These are phyloP conservation scores for Trypanosoma lewisi DNA, from an alignment of 208 protist species.

Conservation along the genomic window DNA sequence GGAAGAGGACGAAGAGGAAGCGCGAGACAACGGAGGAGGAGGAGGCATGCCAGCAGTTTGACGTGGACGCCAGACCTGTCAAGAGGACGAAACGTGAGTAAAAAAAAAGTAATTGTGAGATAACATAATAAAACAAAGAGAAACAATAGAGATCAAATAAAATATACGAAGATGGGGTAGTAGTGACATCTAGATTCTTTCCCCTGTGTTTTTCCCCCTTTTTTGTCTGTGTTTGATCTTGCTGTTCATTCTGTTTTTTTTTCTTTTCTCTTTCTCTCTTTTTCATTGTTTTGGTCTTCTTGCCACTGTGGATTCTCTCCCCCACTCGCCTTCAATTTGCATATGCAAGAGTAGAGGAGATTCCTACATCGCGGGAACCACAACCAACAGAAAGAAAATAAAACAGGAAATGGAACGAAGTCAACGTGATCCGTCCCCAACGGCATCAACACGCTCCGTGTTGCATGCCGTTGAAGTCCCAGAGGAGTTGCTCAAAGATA, in stretches of 20 bases:
- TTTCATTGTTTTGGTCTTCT: not conserved
- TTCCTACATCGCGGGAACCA: not conserved
- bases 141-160: not conserved
- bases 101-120: not conserved
- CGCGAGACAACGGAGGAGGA: conserved; percentile 63
- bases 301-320: not conserved
- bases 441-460: not conserved
- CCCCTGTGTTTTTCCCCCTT: not conserved
- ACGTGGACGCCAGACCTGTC: conserved; percentile 51
- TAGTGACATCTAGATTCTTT: too few relatives aligned
- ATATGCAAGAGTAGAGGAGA: not conserved
- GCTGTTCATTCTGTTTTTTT: not conserved
- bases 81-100: conserved; percentile 78
- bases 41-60: conserved; percentile 60
- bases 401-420: not conserved
- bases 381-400: not conserved
- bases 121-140: not conserved
- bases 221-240: not conserved
- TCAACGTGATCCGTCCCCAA: not conserved
- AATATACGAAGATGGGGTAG: too few relatives aligned
- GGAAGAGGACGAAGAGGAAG: conserved; percentile 54
- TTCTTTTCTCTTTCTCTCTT: not conserved
- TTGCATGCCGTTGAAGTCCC: conserved; percentile 28
- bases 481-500: conserved; percentile 51
- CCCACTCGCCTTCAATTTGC: not conserved